Conservation (phyloP, 805 yeast species). For the Yarrowia deformans region DNA sequence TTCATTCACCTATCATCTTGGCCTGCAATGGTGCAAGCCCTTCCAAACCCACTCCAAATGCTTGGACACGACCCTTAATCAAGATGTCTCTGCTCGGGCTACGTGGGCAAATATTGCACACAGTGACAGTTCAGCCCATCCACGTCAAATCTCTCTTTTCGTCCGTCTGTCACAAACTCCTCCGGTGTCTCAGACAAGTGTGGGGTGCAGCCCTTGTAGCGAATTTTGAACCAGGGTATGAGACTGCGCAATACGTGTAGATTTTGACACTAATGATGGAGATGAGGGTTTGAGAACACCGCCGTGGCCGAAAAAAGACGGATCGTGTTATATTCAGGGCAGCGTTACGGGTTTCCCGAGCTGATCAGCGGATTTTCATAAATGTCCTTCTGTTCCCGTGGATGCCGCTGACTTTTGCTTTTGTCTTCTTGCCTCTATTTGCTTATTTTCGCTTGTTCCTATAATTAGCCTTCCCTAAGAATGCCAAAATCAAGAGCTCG, state of each 20-base stretch:
- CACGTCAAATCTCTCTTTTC: conserved; percentile 14
- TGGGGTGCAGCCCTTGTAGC: conserved; percentile 28
- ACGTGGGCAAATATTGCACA: too few species aligned
- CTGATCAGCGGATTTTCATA: conserved; percentile 18
- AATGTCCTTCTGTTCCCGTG: not conserved
- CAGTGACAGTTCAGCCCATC: not conserved
- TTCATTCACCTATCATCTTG: not conserved
- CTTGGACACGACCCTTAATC: too few species aligned
- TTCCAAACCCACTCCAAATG: not conserved
- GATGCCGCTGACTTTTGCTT: not conserved
- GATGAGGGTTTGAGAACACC: not conserved
- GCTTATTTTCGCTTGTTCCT: not conserved
- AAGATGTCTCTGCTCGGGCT: not conserved
- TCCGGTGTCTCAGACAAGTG: conserved; percentile 21
- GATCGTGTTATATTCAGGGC: conserved; percentile 6
- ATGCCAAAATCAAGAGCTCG: conserved; percentile 7
- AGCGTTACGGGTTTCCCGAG: conserved; percentile 9
- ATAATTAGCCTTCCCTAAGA: conserved; percentile 12
- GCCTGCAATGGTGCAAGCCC: not conserved
- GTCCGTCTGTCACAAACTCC: not conserved
- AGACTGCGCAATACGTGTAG: not conserved
- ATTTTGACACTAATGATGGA: not conserved
- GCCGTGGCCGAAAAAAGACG: not conserved
- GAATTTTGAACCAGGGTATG: not conserved
- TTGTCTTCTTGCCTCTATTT: conserved; percentile 7